Conservation (phyloP, 257 asterid genomes). For the Solanum sejunctum region DNA sequence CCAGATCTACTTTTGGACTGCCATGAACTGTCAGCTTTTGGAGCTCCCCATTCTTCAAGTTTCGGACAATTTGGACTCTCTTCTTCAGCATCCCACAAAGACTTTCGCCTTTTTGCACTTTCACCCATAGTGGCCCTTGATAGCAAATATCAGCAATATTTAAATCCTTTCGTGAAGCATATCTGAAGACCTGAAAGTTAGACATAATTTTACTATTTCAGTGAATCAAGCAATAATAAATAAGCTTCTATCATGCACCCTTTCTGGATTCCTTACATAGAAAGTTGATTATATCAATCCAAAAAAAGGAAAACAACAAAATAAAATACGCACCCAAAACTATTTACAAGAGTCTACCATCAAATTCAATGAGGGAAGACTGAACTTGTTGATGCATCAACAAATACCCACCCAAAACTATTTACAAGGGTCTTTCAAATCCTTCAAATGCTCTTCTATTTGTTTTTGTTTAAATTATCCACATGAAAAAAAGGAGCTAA, state of each 20-base stretch:
- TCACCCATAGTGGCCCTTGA: slow-evolving; percentile 5
- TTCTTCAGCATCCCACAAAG: slow-evolving; percentile 6
- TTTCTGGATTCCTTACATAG: background rate
- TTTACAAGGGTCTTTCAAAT: background rate
- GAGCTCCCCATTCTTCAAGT: background rate
- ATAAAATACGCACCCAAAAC: background rate
- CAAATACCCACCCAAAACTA: background rate
- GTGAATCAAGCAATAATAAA: background rate
- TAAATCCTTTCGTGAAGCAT: background rate
- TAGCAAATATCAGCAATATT: background rate
- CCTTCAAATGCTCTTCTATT: background rate
- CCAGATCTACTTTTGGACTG: slow-evolving; percentile 1
- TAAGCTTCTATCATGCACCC: background rate
- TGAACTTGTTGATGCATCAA: background rate
- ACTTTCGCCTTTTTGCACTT: slow-evolving; percentile 2
- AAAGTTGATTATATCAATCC: background rate
- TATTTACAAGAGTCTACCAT: background rate
- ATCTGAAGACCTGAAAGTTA: background rate
- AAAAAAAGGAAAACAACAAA: background rate
- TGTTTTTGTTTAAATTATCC: background rate
- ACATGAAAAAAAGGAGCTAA: background rate
- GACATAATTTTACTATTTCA: background rate
- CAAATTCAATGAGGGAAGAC: background rate
- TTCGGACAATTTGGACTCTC: background rate
- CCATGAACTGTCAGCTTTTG: background rate